Evolutionary conservation across 1,139 yeast genomes (phyloP).

Genomic region (Kodamaea arcana): DNA sequence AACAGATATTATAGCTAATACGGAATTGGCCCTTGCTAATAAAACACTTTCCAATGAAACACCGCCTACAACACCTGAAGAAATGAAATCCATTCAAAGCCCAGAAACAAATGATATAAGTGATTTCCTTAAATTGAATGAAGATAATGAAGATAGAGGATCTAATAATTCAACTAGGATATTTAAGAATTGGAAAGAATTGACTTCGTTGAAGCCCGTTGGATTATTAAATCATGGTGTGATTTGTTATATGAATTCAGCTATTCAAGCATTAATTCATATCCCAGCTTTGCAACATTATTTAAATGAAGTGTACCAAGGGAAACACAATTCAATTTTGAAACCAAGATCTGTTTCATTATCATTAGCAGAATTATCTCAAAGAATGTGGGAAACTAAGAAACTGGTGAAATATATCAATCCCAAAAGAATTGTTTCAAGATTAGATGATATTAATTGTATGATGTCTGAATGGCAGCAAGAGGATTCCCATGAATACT

Average conservation of each 20-base stretch:
- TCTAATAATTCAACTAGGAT: constrained; percentile 53
- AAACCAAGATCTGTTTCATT: constrained; percentile 61
- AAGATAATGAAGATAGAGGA: constrained; percentile 51
- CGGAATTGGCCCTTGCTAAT: constrained; percentile 11
- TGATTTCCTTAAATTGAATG: constrained; percentile 48
- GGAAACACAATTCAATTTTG: constrained; percentile 44
- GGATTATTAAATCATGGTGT: constrained; percentile 92
- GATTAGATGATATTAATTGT: constrained; percentile 83
- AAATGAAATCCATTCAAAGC: constrained; percentile 14
- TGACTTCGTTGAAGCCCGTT: constrained; percentile 48
- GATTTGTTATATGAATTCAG: constrained; percentile 94
- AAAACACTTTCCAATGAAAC: constrained; percentile 15
- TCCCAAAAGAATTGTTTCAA: constrained; percentile 68
- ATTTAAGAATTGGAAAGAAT: constrained; percentile 58
- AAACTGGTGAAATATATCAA: constrained; percentile 45
- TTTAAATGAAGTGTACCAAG: constrained; percentile 57
- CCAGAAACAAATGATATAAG: constrained; percentile 3
- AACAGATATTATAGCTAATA: constrained; percentile 31
- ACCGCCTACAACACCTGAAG: constrained; percentile 47
- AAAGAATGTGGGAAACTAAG: constrained; percentile 54
- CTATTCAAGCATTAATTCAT: constrained; percentile 85
- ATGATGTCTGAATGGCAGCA: constrained; percentile 98
- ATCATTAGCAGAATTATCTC: constrained; percentile 67
- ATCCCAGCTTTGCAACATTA: constrained; percentile 90
- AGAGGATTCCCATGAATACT: constrained; percentile 96